Base-by-base conservation (phyloP, 164 flowering plant genomes). In the Chloranthus sessilifolius region DNA sequence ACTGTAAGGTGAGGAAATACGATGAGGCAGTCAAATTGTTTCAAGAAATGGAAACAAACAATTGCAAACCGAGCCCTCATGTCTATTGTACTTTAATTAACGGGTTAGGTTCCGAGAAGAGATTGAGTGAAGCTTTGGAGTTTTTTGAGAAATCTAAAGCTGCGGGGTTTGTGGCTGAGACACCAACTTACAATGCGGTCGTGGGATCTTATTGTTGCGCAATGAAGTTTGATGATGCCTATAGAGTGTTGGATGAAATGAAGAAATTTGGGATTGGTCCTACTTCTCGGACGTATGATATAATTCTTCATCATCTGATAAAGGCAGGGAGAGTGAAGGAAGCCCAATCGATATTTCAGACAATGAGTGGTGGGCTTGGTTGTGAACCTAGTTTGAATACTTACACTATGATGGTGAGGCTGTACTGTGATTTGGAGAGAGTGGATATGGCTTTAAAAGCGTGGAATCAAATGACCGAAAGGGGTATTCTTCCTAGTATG, bases 401-500 rank as follows among this genome's bases (percentile, higher is more conserved):
- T 0, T 85, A 81, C 30, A 80, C 80, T 48, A 77, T 85, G 38
- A 69, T 85, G 21, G 71, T 78, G 38, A 71, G 81, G 60, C 83
- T 87, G 98, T 80, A 81, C n/a, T 82, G 95, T 57, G 66, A 74
- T 5, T 77, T 62, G 35, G 71, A 59, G 2, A 45, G 71, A 15
- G 53, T 76, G 7, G 88, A 78, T 44, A 70, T 68, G 86, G 98
- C 84, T 7, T 5, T 81, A 27, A 50, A 35, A 55, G 68, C 80
- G 4, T 87, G 92, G 98, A 67, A 66, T 53, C 39, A 75, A 53
- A 90, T 90, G 98, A 82, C 63, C 64, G 73, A 57, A 6, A 79
- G 59, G 56, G 91, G 95, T 7, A 66, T 91, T 6, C 69, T 85
- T 53, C 96, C 96, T 11, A 80, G 84, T 7, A 79, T 91, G 85